Base-by-base conservation (phyloP, 257 asterid species). In the Ajuga chamaepitys region DNA sequence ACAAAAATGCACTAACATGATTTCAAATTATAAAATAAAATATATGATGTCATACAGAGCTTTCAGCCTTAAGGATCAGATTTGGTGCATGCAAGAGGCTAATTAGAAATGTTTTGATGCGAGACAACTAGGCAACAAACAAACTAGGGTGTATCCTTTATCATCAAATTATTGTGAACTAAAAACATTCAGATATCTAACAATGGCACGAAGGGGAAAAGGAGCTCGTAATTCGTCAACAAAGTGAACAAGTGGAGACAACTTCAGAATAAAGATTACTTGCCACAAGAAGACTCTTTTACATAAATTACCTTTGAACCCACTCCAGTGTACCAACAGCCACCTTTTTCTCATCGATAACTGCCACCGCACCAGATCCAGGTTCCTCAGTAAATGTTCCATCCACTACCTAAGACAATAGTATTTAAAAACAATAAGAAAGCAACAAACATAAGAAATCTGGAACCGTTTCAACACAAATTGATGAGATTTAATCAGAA, bases 341-440 rank as follows among this genome's bases (percentile, higher is more conserved):
- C 58, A 94, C 97, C 74, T 45, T 85, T 74, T 78, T 86, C 73
- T 74, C 75, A 44, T 85, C 88, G 77, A 90, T 65, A 77, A 71
- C 65, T 68, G 96, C 99, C 48, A 83, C 86, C 10, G 97, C 99
- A 81, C 99, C 99, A 64, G 97, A 94, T 64, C 97, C 99, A 51
- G 99, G 97, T 77, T 94, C 99, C 86, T 94, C 99, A 41, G 67
- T 74, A 67, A 77, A 94, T 70, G 99, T 81, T 75, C 98, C 97
- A 71, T 87, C 98, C 7, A 34, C 73, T 35, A 77, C 89, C 98
- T 93, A n/a, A n/a, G n/a, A n/a, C n/a, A n/a, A n/a, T n/a, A n/a
- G n/a, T n/a, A n/a, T n/a, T n/a, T n/a, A n/a, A n/a, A n/a, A n/a
- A n/a, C n/a, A n/a, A n/a, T n/a, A n/a, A n/a, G n/a, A n/a, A n/a